Percentiles rank a stretch among this genome's conserved stretches.
Evolutionary conservation across 2,329 filamentous ascomycete species (phyloP).

Genomic region (Ascocoryne sarcoides): DNA sequence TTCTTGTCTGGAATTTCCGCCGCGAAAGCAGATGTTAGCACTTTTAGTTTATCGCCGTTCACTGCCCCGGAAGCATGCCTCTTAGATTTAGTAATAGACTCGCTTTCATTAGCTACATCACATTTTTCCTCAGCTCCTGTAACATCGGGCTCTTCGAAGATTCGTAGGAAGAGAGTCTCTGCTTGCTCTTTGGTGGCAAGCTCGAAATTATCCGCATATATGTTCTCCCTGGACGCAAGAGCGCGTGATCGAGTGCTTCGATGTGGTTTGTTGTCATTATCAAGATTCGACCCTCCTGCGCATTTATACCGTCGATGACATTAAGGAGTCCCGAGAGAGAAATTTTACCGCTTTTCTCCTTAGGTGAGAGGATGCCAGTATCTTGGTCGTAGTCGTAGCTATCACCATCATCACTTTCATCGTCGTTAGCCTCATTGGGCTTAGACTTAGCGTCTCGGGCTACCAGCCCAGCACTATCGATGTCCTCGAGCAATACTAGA

Average conservation of each 20-base stretch:
- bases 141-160: neutral
- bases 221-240: slow-evolving; percentile 81
- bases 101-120: no score
- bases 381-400: no score
- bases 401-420: neutral
- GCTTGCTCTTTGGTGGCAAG: slow-evolving; percentile 22
- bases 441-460: neutral
- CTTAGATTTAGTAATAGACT: no score
- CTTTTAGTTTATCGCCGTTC: neutral
- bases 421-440: neutral
- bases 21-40: neutral
- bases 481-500: neutral
- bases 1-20: neutral
- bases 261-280: slow-evolving; percentile 65
- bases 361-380: no score
- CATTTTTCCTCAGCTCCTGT: neutral
- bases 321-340: slow-evolving; percentile 49
- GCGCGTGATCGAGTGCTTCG: slow-evolving; percentile 70
- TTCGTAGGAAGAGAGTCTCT: slow-evolving; percentile 19
- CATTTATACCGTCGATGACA: slow-evolving; percentile 57
- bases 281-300: slow-evolving; percentile 47
- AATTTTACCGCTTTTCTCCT: slow-evolving; percentile 24
- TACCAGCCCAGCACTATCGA: neutral
- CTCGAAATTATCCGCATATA: slow-evolving; percentile 88
- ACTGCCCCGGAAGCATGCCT: no score